Conservation (phyloP, 495 filamentous ascomycete species). For the Neurospora sp. region DNA sequence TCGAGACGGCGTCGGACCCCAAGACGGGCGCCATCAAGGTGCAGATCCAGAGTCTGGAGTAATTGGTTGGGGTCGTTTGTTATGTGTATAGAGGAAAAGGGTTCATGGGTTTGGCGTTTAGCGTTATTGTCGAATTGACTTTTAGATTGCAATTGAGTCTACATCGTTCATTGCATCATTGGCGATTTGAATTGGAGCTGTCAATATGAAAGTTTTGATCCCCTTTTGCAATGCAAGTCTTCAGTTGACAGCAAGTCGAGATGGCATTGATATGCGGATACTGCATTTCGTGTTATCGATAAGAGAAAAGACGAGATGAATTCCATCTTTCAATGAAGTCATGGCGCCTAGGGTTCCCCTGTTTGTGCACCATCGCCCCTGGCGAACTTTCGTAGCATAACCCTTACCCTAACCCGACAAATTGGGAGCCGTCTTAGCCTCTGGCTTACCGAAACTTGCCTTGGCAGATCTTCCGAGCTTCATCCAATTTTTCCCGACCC, state of each 20-base stretch:
- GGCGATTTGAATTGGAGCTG: neutral
- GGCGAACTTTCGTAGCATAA: neutral
- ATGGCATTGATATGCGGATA: neutral
- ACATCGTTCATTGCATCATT: neutral
- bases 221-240: neutral
- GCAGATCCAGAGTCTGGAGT: conserved; percentile 63
- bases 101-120: neutral
- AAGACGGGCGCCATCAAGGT: conserved; percentile 94
- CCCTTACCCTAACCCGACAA: neutral
- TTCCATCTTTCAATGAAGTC: neutral
- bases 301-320: neutral
- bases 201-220: neutral
- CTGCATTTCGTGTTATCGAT: neutral
- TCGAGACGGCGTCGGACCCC: conserved; percentile 76
- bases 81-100: neutral
- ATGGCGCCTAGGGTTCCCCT: neutral
- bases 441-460: conserved; percentile 9
- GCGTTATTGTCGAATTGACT: neutral
- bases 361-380: neutral
- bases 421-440: neutral
- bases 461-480: conserved; percentile 29
- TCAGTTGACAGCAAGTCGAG: neutral
- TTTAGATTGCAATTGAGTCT: neutral
- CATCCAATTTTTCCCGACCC: conserved; percentile 20
- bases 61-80: neutral